Percentiles rank a stretch among this genome's conserved stretches.
These are phyloP conservation scores for Salix udensis DNA, from an alignment of 345 rosid genomes.

Conservation along the genomic window DNA sequence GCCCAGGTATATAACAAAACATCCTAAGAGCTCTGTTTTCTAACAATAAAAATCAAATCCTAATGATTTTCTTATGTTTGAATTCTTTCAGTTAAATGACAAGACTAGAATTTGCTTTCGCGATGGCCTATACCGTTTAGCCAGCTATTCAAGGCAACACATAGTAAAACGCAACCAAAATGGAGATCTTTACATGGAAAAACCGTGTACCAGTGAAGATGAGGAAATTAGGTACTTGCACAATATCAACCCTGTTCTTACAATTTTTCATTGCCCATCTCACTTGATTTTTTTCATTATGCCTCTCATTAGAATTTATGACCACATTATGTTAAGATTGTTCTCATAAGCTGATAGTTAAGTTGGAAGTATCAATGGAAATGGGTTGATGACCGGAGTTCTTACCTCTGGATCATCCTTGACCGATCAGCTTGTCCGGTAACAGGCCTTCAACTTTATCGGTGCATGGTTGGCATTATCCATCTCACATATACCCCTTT, in stretches of 20 bases:
- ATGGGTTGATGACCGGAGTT: background rate
- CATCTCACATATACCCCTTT: background rate
- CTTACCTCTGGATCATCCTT: background rate
- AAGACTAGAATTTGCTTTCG: constrained; percentile 69
- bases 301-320: background rate
- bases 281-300: background rate
- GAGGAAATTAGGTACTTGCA: constrained; percentile 25
- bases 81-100: constrained; percentile 46
- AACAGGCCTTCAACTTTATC: background rate
- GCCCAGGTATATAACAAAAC: constrained; percentile 47
- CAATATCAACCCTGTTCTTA: background rate
- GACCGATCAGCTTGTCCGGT: background rate
- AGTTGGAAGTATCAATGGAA: background rate
- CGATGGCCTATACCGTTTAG: constrained; percentile 83
- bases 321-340: background rate
- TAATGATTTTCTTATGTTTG: constrained; percentile 7
- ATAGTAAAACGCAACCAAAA: constrained; percentile 5
- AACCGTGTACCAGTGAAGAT: constrained; percentile 22
- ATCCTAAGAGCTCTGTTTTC: background rate
- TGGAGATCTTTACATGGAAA: constrained; percentile 21
- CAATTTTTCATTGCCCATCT: background rate
- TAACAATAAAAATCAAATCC: background rate
- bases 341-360: background rate
- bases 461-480: background rate
- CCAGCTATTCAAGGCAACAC: constrained; percentile 49